Conservation (phyloP, 2,329 filamentous ascomycete genomes). For the Diaporthe sp. region DNA sequence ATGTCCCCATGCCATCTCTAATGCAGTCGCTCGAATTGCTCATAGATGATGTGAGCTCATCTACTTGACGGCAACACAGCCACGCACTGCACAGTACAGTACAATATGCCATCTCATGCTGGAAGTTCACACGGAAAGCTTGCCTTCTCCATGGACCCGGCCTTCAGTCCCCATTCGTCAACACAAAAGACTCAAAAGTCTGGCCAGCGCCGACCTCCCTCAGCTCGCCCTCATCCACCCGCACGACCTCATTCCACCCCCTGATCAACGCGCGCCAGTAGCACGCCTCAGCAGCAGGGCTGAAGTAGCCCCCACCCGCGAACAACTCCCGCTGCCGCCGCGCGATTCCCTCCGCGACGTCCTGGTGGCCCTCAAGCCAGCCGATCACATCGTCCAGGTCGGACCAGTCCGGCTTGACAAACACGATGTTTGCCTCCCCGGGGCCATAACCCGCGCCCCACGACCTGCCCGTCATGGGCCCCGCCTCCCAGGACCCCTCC, state of each 20-base stretch:
- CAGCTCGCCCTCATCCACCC: slow-evolving; percentile 51
- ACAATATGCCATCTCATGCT: background rate
- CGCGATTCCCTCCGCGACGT: slow-evolving; percentile 60
- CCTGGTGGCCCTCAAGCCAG: slow-evolving; percentile 59
- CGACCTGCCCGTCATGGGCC: slow-evolving; percentile 44
- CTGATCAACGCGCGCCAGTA: slow-evolving; percentile 65
- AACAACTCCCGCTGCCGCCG: slow-evolving; percentile 59
- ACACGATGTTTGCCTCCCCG: slow-evolving; percentile 61
- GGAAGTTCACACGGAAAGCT: background rate
- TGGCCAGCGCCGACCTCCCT: slow-evolving; percentile 48
- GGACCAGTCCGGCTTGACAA: slow-evolving; percentile 64
- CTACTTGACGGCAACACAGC: background rate
- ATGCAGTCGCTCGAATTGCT: background rate
- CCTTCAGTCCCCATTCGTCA: slow-evolving; percentile 45
- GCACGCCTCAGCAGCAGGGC: slow-evolving; percentile 63
- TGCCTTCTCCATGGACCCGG: too few species aligned
- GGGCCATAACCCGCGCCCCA: slow-evolving; percentile 55
- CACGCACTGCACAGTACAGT: background rate
- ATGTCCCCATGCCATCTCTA: background rate
- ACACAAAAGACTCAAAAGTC: slow-evolving; percentile 56
- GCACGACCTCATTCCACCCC: slow-evolving; percentile 60
- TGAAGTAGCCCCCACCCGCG: slow-evolving; percentile 58
- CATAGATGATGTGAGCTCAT: background rate
- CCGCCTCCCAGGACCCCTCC: slow-evolving; percentile 38
- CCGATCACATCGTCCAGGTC: slow-evolving; percentile 60